These are phyloP conservation scores for Allium cepa DNA, from an alignment of 106 monocot genomes.

Conservation along the genomic window DNA sequence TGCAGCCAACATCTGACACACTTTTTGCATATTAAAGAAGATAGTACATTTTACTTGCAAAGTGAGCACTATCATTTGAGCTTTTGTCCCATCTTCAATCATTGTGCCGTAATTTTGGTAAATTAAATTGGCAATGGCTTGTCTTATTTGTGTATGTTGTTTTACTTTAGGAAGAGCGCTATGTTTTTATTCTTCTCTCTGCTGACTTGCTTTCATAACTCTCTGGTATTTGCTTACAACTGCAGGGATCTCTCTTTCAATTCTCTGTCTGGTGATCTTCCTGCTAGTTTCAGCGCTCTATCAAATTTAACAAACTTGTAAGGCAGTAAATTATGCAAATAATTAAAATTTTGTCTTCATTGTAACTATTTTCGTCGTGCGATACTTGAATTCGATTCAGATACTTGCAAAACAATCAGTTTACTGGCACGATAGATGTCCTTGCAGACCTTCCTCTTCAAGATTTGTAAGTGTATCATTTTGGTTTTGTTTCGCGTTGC, in stretches of 20 bases:
- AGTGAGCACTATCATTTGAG: too few species aligned
- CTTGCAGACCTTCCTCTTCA: conserved; percentile 68
- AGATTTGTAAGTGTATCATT: conserved; percentile 49
- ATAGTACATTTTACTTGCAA: too few species aligned
- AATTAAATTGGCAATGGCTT: too few species aligned
- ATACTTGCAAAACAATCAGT: conserved; percentile 76
- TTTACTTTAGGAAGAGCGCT: not conserved
- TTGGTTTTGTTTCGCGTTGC: not conserved
- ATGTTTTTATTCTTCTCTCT: not conserved
- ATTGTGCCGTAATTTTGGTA: too few species aligned
- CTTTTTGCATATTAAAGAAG: too few species aligned
- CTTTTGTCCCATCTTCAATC: too few species aligned
- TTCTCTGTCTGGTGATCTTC: conserved; percentile 46
- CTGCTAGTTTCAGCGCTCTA: conserved; percentile 41
- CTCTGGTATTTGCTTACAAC: not conserved
- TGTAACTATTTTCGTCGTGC: not conserved
- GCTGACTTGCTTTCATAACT: conserved; percentile 3
- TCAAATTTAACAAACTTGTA: conserved; percentile 54
- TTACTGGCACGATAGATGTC: conserved; percentile 66
- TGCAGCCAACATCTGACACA: too few species aligned
- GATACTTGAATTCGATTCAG: conserved; percentile 22
- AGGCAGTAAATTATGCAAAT: not conserved
- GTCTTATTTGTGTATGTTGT: too few species aligned
- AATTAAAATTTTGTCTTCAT: not conserved
- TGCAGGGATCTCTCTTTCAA: conserved; percentile 72